Base-by-base conservation (phyloP, 257 asterid species). In the Leonotis leonurus region DNA sequence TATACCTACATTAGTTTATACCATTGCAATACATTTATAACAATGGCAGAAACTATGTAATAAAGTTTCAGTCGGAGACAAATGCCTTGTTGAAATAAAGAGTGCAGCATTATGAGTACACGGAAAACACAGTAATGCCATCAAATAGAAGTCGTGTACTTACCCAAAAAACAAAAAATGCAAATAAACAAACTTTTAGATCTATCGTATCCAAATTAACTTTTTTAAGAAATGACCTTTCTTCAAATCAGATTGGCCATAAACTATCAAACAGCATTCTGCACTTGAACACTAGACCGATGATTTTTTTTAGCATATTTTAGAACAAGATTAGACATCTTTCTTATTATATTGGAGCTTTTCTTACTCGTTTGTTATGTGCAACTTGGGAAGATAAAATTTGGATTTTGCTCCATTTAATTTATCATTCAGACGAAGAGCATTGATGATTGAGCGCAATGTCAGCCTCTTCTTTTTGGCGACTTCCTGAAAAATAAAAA, bases 321-420 rank as follows among this genome's bases (percentile, higher is more conserved):
- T 27, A 64, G 49, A 69, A 32, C 16, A 27, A 8, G 17, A 49
- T 62, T 58, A n/a, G 36, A 20, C 66, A 40, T 37, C 45, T 29
- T n/a, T 36, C 46, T 20, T 54, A 6, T 27, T 8, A 64, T 55
- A 44, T 14, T 12, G 67, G 21, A 30, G 59, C n/a, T 60, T 26
- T 43, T 52, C 88, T 79, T 92, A 93, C 99, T 66, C 69, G 82
- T 71, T 71, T 35, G 73, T 67, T 56, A 89, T 83, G 65, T 58
- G 71, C 77, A 93, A 54, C 27, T 62, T 56, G 39, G 95, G 96
- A 70, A 84, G 83, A 60, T 70, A 46, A 24, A 40, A 21, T 74
- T 80, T 83, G 44, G 71, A 68, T 59, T 80, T 89, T 26, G n/a
- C 56, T 71, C 70, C 77, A 8, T 67, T 57, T 16, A 72, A 60